Base-by-base conservation (phyloP, 2,329 filamentous ascomycete species). In the Xylaria sp. region DNA sequence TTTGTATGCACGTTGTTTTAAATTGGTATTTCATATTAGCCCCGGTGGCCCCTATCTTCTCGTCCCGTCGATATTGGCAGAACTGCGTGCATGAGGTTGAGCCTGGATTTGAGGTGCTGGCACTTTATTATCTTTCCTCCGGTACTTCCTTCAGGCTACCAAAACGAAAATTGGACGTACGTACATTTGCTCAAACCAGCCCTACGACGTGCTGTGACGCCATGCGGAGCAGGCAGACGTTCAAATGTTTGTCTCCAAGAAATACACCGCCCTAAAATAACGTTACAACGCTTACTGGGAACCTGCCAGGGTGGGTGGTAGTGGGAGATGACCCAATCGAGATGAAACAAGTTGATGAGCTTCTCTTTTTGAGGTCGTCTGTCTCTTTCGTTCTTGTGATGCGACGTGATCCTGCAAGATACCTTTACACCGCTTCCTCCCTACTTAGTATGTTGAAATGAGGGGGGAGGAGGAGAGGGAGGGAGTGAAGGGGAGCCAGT, bases 391-490 rank as follows among this genome's bases (percentile, higher is more conserved):
- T 39, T 59, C 65, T 66, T 63, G 60, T 46, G 59, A 68, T 55
- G 62, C 66, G 20, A 62, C 59, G 36, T 39, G 13, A 52, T 63
- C 55, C 64, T 69, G 64, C 67, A 67, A 20, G 46, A 43, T 23
- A 31, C 49, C 43, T 59, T 62, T 69, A 68, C 66, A 68, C 68
- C 68, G 68, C 68, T 66, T 43, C 54, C 57, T 62, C 36, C 51
- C 54, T 12, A 43, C 39, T 49, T 9, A 23, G 18, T 39, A 54
- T 15, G 56, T 20, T 60, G n/a, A 46, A 23, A 48, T 62, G 41
- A 39, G 52, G 39, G 36, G 18, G 41, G 31, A 31, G 31, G 31
- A 31, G 48, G 36, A 31, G 25, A 43, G 13, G 33, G 48, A 46
- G 54, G 46, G 33, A 43, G 36, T 31, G 48, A 49, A 33, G 31